A percentile compares a stretch with the other conserved stretches of the same genome.
Conservation (phyloP, 352 stramenopile genomes). For the Nannochloropsis limnetica region DNA sequence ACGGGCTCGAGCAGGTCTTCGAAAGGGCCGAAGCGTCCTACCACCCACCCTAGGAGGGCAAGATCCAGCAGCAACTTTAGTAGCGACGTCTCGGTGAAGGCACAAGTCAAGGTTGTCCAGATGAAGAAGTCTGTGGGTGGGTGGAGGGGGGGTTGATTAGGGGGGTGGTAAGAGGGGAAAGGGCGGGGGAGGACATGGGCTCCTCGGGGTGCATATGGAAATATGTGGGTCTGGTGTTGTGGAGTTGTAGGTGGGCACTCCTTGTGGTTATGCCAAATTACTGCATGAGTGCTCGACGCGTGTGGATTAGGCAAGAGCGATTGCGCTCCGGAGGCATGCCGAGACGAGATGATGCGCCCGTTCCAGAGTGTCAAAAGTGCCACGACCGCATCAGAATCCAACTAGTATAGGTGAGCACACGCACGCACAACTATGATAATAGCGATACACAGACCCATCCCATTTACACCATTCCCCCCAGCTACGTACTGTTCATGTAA, state of each 20-base stretch:
- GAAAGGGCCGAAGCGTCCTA: neutral
- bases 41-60: neutral
- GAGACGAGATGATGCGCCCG: neutral
- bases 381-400: neutral
- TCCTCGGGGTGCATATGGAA: neutral
- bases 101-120: conserved; percentile 13
- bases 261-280: neutral
- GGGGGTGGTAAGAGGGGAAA: neutral
- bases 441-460: neutral
- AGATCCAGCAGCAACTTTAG: neutral
- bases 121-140: conserved; percentile 13
- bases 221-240: neutral
- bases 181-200: neutral
- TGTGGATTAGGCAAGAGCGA: neutral
- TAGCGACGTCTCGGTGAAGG: conserved; percentile 7
- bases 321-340: neutral
- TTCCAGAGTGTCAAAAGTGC: neutral
- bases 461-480: neutral
- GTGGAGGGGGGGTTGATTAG: neutral
- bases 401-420: neutral
- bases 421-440: neutral
- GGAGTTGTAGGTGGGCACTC: neutral
- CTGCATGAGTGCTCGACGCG: neutral
- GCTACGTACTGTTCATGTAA: conserved; percentile 27
- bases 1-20: conserved; percentile 12